A percentile compares a stretch with the other conserved stretches of the same genome.
Conservation (phyloP, 148 eudicot species). For the Nepenthes mirabilis region DNA sequence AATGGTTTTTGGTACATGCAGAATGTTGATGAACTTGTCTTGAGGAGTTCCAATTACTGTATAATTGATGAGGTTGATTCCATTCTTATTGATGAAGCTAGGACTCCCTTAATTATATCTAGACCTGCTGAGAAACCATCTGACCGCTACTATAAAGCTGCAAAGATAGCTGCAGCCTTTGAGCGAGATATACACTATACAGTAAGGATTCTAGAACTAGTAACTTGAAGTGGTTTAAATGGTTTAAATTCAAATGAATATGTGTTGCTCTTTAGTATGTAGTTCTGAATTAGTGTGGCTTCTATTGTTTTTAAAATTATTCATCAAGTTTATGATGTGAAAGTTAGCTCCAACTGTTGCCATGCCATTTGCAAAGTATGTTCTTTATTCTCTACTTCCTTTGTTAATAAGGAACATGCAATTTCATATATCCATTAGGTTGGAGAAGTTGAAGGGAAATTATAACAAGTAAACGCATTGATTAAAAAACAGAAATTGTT, state of each 20-base stretch:
- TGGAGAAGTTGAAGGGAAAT: too few relatives aligned
- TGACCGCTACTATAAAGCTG: slow-evolving; percentile 96
- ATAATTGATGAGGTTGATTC: slow-evolving; percentile 99
- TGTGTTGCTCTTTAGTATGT: not conserved
- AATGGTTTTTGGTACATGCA: slow-evolving; percentile 28
- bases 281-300: too few relatives aligned
- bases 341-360: too few relatives aligned
- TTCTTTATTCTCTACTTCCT: too few relatives aligned
- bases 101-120: slow-evolving; percentile 96
- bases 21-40: slow-evolving; percentile 89
- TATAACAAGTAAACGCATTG: too few relatives aligned
- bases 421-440: too few relatives aligned
- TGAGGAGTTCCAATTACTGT: slow-evolving; percentile 84
- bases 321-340: too few relatives aligned
- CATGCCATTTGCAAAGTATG: too few relatives aligned
- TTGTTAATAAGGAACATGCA: too few relatives aligned
- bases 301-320: too few relatives aligned
- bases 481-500: too few relatives aligned
- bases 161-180: slow-evolving; percentile 90
- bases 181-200: slow-evolving; percentile 95
- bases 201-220: slow-evolving; percentile 23
- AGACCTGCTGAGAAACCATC: slow-evolving; percentile 99
- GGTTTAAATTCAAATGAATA: not conserved
- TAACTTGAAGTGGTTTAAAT: not conserved
- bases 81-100: slow-evolving; percentile 96